Conservation (phyloP, 208 protist genomes). For the Leptomonas pyrrhocoris region DNA sequence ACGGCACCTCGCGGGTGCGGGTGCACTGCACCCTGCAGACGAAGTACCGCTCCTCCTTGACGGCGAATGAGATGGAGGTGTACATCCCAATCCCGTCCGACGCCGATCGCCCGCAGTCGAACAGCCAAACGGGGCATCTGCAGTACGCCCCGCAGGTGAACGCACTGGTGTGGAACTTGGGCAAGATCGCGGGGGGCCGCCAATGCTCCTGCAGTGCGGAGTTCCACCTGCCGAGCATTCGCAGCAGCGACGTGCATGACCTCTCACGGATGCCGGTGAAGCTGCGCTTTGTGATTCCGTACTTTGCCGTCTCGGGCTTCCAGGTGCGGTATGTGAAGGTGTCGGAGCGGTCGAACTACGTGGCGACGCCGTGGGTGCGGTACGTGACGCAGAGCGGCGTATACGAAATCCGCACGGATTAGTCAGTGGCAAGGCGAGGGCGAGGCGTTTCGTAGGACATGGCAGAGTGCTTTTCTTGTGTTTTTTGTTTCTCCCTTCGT, state of each 20-base stretch:
- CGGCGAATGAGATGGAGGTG: constrained; percentile 97
- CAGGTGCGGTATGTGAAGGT: constrained; percentile 99
- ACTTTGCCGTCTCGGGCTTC: constrained; percentile 98
- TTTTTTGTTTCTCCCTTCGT: no score
- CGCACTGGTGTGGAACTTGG: constrained; percentile 97
- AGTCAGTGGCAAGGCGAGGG: constrained; percentile 13
- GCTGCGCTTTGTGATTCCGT: constrained; percentile 99
- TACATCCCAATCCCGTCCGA: constrained; percentile 97
- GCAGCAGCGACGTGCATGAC: constrained; percentile 72
- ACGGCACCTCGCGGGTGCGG: constrained; percentile 94
- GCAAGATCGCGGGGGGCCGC: constrained; percentile 95
- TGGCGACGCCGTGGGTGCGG: constrained; percentile 98
- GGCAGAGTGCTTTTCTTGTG: background rate
- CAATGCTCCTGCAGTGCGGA: constrained; percentile 94
- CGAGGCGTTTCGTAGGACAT: background rate
- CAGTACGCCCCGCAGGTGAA: constrained; percentile 98
- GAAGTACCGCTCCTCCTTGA: constrained; percentile 93
- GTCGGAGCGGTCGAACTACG: constrained; percentile 96
- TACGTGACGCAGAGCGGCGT: constrained; percentile 98
- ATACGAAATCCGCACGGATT: constrained; percentile 94
- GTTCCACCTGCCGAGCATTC: constrained; percentile 96
- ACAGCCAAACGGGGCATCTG: constrained; percentile 81
- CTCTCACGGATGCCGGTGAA: constrained; percentile 92
- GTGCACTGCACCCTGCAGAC: constrained; percentile 92
- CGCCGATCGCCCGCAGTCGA: constrained; percentile 96